Percentiles rank a stretch among this genome's conserved stretches.
These are phyloP conservation scores for Cercospora sesami DNA, from an alignment of 2,329 filamentous ascomycete species.

Conservation along the genomic window DNA sequence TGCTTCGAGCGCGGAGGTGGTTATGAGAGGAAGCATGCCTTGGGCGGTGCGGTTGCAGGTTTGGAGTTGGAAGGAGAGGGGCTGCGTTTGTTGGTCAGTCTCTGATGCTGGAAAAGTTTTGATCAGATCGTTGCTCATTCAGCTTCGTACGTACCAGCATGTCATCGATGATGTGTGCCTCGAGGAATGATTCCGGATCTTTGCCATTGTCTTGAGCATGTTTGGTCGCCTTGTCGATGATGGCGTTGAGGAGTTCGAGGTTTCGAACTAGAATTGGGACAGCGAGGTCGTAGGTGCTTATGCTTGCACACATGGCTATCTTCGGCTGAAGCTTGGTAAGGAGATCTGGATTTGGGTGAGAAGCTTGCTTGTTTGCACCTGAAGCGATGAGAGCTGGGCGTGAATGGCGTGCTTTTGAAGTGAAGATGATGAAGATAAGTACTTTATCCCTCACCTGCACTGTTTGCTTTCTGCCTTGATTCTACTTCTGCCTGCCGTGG, in stretches of 20 bases:
- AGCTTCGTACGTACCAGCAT: constrained; percentile 42
- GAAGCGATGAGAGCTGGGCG: neutral
- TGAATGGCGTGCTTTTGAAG: constrained; percentile 7
- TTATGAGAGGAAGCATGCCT: constrained; percentile 34
- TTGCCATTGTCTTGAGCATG: constrained; percentile 44
- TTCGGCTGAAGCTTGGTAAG: neutral
- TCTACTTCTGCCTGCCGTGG: neutral
- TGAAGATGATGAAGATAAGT: neutral
- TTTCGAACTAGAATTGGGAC: constrained; percentile 47
- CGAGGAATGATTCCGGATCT: constrained; percentile 41
- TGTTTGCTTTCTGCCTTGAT: neutral
- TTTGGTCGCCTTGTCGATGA: constrained; percentile 49
- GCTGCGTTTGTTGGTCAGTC: neutral
- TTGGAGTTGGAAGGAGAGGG: constrained; percentile 53
- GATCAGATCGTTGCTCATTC: neutral
- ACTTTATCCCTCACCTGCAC: neutral
- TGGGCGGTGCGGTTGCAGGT: constrained; percentile 46
- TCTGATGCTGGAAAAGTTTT: neutral
- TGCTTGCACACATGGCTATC: constrained; percentile 5
- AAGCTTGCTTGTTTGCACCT: neutral
- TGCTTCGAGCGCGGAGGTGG: neutral
- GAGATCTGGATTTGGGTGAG: neutral
- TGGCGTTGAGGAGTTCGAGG: constrained; percentile 45
- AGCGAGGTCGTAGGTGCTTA: constrained; percentile 25
- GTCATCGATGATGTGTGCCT: constrained; percentile 49